Conservation (phyloP, 1,284 basidiomycete genomes). For the Ceratobasidium sp. region DNA sequence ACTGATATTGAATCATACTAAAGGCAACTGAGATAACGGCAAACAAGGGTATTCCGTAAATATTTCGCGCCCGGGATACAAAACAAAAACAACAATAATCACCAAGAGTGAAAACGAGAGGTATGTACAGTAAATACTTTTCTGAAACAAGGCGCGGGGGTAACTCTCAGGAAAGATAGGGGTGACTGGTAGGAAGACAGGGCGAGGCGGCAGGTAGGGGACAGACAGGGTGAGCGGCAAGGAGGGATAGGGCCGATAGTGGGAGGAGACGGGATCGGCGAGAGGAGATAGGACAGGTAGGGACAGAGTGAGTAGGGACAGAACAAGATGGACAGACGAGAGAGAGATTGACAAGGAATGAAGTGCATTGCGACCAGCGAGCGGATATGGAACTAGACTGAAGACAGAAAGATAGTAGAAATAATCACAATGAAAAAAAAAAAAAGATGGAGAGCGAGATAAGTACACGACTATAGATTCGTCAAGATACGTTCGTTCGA, state of each 20-base stretch:
- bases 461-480: slow-evolving; percentile 1
- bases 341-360: neutral
- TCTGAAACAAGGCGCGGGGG: neutral
- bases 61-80: slow-evolving; percentile 20
- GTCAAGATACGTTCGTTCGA: neutral
- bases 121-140: slow-evolving; percentile 6
- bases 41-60: slow-evolving; percentile 25
- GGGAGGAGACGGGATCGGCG: too few relatives aligned
- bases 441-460: slow-evolving; percentile 7
- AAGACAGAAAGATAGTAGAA: too few relatives aligned
- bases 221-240: too few relatives aligned
- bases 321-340: neutral
- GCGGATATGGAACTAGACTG: neutral
- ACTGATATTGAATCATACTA: too few relatives aligned
- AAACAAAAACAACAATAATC: neutral
- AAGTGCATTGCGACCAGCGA: slow-evolving; percentile 8
- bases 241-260: too few relatives aligned
- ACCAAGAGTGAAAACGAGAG: neutral
- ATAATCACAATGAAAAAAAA: neutral
- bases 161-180: too few relatives aligned
- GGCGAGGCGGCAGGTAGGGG: too few relatives aligned
- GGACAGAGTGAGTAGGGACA: neutral
- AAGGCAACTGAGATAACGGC: neutral
- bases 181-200: too few relatives aligned
- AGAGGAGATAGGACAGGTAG: neutral